phyloP scores from a whole-genome alignment of 495 filamentous ascomycete genomes.

The Aspergillus funiculosus region DNA sequence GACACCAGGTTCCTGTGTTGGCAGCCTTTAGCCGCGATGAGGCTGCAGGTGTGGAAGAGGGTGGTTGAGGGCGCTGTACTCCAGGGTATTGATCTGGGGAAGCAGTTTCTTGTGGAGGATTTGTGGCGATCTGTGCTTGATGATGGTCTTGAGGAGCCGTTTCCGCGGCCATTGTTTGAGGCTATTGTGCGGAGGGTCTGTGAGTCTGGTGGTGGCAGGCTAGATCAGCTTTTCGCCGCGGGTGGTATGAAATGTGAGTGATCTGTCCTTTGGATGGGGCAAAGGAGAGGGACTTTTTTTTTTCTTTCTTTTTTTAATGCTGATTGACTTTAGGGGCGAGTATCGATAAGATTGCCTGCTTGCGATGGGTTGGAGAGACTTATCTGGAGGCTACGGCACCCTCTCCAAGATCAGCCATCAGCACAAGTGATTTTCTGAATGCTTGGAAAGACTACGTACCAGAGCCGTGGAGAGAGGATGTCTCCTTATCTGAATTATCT shows the following conservation, averaged over 20 bases:
- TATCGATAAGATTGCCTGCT: constrained; percentile 41
- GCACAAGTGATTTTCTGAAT: constrained; percentile 45
- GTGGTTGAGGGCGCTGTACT: constrained; percentile 41
- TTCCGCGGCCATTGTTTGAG: constrained; percentile 37
- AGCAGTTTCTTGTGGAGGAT: constrained; percentile 45
- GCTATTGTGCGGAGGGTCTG: constrained; percentile 40
- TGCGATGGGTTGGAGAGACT: constrained; percentile 47
- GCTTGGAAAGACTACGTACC: constrained; percentile 55
- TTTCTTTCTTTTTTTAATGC: too few species aligned
- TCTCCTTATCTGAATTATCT: constrained; percentile 41
- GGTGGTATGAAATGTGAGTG: constrained; percentile 39
- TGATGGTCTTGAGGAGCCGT: constrained; percentile 35
- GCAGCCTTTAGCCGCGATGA: constrained; percentile 37
- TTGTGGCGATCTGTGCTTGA: constrained; percentile 44
- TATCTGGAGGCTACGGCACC: constrained; percentile 47
- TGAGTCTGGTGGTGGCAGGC: constrained; percentile 21
- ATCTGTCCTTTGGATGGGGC: too few species aligned
- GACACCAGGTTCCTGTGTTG: constrained; percentile 22
- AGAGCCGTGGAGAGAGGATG: constrained; percentile 52
- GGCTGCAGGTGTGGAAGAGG: constrained; percentile 44
- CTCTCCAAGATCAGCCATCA: constrained; percentile 27
- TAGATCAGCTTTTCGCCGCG: constrained; percentile 9
- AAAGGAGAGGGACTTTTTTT: too few species aligned
- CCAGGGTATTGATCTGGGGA: constrained; percentile 39
- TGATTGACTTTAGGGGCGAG: constrained; percentile 35